Evolutionary conservation across 192 early-diverging fungal genomes (phyloP), one percentile per base, ranked within the genome.

Genomic region (Mortierella alpina): DNA sequence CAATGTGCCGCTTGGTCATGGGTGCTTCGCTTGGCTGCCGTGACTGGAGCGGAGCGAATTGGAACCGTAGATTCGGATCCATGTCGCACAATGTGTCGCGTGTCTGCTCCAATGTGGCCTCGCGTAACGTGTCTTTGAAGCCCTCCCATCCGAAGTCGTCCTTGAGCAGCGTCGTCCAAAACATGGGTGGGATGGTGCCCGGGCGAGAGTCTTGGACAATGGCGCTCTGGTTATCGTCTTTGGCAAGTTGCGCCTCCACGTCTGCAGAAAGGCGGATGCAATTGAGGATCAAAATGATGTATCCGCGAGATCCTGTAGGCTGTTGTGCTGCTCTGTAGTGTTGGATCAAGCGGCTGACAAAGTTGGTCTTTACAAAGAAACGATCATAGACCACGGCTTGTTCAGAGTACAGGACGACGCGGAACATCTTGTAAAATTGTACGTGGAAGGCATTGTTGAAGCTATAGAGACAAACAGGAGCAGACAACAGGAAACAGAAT

Each of bases 381-480:
- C 54, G 64, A 17, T 80, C 54, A 41, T 72, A 80, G 0, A 72
- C 66, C 8, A 18, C 20, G 2, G 46, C 45, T 22, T 68, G 77
- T 20, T 80, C 69, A 4, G 77, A 72, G 44, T 80, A 80, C 13
- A 80, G 59, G 0, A 66, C 70, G 18, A 80, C 70, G 0, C 77
- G 57, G 63, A 80, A 72, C 47, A 80, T 49, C 47, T 80, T 80
- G 70, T 80, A 80, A 49, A 80, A 80, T 8, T 72, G 77, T 4
- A 80, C 77, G 72, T 80, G 77, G 44, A 66, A 80, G 15, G 77
- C 77, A 49, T 67, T 80, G 70, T 80, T 80, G 60, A 80, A 80
- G 4, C 77, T 80, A 68, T 11, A 31, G 39, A 58, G 31, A 31
- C 31, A n/a, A 31, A 31, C 31, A 31, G 31, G 3, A 31, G n/a